Evolutionary conservation across 768 basidiomycete species (phyloP).

Genomic region (Boletus subcaerulescens): DNA sequence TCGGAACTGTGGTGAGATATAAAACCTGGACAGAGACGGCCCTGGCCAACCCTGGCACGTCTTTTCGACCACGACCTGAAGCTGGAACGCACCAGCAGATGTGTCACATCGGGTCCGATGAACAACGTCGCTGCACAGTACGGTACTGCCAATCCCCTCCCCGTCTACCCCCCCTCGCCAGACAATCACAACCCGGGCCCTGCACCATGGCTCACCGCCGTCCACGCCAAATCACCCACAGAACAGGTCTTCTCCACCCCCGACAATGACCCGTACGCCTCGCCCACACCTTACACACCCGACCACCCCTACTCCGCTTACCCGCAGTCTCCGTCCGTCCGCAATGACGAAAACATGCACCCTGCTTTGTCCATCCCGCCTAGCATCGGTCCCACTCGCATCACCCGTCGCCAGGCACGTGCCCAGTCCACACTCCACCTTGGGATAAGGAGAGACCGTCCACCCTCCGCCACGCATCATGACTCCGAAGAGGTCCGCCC

Average conservation of each 20-base stretch:
- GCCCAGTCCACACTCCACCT: slow-evolving; percentile 33
- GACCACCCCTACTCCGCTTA: slow-evolving; percentile 28
- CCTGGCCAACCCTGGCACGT: slow-evolving; percentile 30
- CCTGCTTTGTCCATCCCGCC: slow-evolving; percentile 29
- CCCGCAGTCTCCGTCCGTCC: slow-evolving; percentile 30
- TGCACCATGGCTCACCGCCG: slow-evolving; percentile 1
- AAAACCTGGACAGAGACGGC: slow-evolving; percentile 28
- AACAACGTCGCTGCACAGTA: slow-evolving; percentile 36
- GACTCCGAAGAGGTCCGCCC: slow-evolving; percentile 28
- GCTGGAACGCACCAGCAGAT: slow-evolving; percentile 27
- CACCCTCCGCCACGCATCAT: slow-evolving; percentile 19
- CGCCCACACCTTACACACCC: slow-evolving; percentile 23
- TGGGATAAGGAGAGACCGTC: slow-evolving; percentile 30
- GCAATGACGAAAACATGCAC: slow-evolving; percentile 27
- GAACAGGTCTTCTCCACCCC: slow-evolving; percentile 37
- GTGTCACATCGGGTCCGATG: slow-evolving; percentile 36
- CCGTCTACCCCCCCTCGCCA: slow-evolving; percentile 31
- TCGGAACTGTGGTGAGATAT: slow-evolving; percentile 22
- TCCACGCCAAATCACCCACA: slow-evolving; percentile 1
- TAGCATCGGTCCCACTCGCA: slow-evolving; percentile 52
- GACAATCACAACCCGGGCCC: slow-evolving; percentile 25
- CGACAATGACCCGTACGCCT: slow-evolving; percentile 36
- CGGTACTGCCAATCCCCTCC: slow-evolving; percentile 23
- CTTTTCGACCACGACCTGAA: slow-evolving; percentile 28
- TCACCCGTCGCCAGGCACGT: slow-evolving; percentile 45